Conservation (phyloP, 139 green algal genomes). For the Micractinium conductrix region DNA sequence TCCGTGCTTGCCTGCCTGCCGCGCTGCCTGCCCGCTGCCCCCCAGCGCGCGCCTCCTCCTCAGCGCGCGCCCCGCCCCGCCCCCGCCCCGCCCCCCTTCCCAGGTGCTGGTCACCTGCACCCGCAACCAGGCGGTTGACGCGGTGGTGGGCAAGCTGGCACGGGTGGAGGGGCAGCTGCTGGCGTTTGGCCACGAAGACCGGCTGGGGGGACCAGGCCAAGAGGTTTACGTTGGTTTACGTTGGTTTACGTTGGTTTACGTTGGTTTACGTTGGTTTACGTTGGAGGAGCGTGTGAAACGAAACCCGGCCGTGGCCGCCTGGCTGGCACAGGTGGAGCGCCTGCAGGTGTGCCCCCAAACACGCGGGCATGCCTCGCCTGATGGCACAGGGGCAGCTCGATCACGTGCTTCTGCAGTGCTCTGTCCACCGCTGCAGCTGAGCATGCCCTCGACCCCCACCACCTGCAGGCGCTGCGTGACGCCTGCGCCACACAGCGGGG, state of each 20-base stretch:
- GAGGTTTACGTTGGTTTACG: background rate
- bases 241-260: too few species aligned
- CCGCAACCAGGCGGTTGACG: conserved; percentile 10
- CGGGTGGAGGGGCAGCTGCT: background rate
- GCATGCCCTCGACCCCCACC: too few species aligned
- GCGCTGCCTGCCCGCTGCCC: background rate
- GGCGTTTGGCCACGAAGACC: conserved; percentile 17
- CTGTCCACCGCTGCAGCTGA: too few species aligned
- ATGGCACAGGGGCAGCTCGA: too few species aligned
- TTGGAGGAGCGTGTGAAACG: background rate
- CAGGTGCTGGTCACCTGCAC: conserved; percentile 23
- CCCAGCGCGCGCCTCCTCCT: too few species aligned
- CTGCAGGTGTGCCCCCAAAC: too few species aligned
- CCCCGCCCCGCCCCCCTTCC: background rate
- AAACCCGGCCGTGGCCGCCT: background rate
- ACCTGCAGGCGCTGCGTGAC: background rate
- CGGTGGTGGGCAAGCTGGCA: conserved; percentile 12
- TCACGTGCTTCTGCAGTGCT: too few species aligned
- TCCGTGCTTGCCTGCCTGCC: too few species aligned
- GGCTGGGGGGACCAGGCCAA: background rate
- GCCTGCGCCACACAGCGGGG: too few species aligned
- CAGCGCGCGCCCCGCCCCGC: too few species aligned
- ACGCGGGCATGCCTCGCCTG: too few species aligned
- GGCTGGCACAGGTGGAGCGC: background rate
- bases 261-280: too few species aligned